Percentiles rank a stretch among this genome's conserved stretches.
Conservation (phyloP, 2,329 filamentous ascomycete genomes). For the Bipolaris sorokiniana region DNA sequence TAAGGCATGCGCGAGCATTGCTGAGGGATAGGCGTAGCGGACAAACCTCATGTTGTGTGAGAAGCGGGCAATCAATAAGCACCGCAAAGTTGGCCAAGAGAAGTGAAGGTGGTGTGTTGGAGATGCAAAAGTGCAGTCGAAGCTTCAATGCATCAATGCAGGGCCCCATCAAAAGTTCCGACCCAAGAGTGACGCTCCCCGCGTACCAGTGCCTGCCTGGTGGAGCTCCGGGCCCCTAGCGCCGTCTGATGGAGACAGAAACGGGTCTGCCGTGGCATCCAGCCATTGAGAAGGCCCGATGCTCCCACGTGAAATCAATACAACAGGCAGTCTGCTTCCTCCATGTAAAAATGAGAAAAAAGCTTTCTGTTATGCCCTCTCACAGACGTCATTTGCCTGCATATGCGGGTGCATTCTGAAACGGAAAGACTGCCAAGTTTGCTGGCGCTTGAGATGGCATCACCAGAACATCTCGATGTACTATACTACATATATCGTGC, state of each 20-base stretch:
- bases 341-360: slow-evolving; percentile 11
- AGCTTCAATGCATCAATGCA: slow-evolving; percentile 17
- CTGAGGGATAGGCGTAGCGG: slow-evolving; percentile 24
- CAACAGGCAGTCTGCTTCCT: slow-evolving; percentile 12
- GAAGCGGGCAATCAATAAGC: slow-evolving; percentile 7
- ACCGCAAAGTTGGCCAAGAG: neutral
- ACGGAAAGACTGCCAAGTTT: neutral
- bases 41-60: slow-evolving; percentile 32
- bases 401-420: neutral
- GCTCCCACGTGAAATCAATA: slow-evolving; percentile 21
- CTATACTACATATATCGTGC: neutral
- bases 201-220: slow-evolving; percentile 19
- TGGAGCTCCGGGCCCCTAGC: slow-evolving; percentile 16
- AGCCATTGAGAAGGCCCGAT: slow-evolving; percentile 27
- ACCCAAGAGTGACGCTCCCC: slow-evolving; percentile 16
- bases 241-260: slow-evolving; percentile 15
- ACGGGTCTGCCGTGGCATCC: slow-evolving; percentile 17
- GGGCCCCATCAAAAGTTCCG: slow-evolving; percentile 11
- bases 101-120: slow-evolving; percentile 14
- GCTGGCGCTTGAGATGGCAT: neutral
- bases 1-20: slow-evolving; percentile 11
- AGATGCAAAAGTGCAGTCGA: slow-evolving; percentile 11
- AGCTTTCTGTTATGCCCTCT: neutral
- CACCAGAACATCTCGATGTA: neutral
- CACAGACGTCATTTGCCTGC: neutral